Evolutionary conservation across 176 grass and related monocot species (phyloP).

Genomic region (Zoysia japonica): DNA sequence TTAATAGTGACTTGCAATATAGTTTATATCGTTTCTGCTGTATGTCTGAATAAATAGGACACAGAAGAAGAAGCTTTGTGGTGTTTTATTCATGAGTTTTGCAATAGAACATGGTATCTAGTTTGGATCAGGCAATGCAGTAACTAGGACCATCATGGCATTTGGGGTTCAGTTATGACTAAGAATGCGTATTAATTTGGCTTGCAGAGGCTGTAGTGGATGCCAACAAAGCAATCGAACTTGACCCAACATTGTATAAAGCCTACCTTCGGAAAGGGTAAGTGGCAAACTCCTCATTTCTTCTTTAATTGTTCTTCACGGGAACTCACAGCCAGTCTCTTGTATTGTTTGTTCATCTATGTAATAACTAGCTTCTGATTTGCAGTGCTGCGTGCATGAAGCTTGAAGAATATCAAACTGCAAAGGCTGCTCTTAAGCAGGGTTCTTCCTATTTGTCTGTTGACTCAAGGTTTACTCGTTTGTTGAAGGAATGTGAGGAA

Average conservation of each 20-base stretch:
- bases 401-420: conserved; percentile 90
- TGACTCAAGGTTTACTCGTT: conserved; percentile 72
- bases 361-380: not conserved
- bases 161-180: not conserved
- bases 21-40: not conserved
- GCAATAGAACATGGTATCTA: not conserved
- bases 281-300: conserved; percentile 13
- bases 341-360: conserved; percentile 28
- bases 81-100: not conserved
- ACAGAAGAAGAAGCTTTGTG: not conserved
- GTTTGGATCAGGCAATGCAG: not conserved
- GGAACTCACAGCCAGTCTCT: not conserved
- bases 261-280: conserved; percentile 84
- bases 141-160: not conserved
- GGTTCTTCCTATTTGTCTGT: conserved; percentile 62
- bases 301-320: conserved; percentile 4
- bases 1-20: not conserved
- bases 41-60: not conserved
- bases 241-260: conserved; percentile 71
- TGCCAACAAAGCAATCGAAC: conserved; percentile 82
- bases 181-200: conserved; percentile 10
- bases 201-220: conserved; percentile 80
- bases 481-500: conserved; percentile 81
- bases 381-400: conserved; percentile 80
- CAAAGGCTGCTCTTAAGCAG: conserved; percentile 77